Evolutionary conservation across 108 stramenopile species (phyloP).

Genomic region (Nannochloropsis oceanica): DNA sequence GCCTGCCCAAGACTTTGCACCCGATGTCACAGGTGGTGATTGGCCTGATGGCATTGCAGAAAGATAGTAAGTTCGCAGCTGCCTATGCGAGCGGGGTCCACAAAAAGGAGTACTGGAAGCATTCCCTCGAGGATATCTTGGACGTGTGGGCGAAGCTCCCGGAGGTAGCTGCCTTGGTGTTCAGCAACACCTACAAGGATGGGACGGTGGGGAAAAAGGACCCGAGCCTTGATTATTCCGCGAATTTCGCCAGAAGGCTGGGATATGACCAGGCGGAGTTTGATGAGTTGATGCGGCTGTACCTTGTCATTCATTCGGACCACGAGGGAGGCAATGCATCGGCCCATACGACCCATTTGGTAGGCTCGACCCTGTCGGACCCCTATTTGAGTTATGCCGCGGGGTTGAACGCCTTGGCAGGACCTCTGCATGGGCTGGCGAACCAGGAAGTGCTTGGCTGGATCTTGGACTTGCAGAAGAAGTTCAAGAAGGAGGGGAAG

Average conservation of each 20-base stretch:
- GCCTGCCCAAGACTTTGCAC: constrained; percentile 91
- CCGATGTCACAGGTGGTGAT: constrained; percentile 96
- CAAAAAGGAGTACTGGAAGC: constrained; percentile 82
- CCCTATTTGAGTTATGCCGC: constrained; percentile 86
- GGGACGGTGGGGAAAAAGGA: constrained; percentile 74
- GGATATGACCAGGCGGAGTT: constrained; percentile 78
- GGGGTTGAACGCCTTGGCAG: constrained; percentile 92
- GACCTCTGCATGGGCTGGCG: constrained; percentile 94
- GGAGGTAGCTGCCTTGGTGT: constrained; percentile 92
- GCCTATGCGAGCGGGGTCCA: constrained; percentile 74
- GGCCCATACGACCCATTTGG: constrained; percentile 95
- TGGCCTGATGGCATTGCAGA: constrained; percentile 51
- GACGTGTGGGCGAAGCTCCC: constrained; percentile 84
- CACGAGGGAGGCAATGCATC: constrained; percentile 99
- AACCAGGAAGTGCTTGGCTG: constrained; percentile 97
- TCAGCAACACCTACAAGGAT: constrained; percentile 88
- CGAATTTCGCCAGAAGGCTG: constrained; percentile 96
- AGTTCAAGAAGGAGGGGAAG: constrained; percentile 86
- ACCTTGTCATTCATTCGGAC: constrained; percentile 98
- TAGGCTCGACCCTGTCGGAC: constrained; percentile 86
- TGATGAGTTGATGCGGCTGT: constrained; percentile 98
- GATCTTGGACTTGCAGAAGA: constrained; percentile 75
- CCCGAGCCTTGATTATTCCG: constrained; percentile 80
- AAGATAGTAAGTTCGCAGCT: not conserved
- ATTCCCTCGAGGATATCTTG: constrained; percentile 83